Conservation (phyloP, 148 eudicot species). For the Rhododendron griersonianum region DNA sequence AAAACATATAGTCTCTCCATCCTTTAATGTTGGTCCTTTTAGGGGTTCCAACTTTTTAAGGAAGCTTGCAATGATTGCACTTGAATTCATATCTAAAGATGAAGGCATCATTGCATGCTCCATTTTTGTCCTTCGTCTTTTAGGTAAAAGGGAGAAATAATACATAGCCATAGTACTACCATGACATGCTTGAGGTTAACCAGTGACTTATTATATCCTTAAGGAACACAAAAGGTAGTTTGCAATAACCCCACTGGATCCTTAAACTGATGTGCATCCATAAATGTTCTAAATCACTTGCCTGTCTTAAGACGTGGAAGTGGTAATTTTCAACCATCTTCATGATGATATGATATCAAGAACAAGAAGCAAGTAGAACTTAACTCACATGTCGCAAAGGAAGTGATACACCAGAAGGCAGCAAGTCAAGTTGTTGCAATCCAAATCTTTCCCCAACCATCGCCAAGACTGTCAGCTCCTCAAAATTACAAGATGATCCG, state of each 20-base stretch:
- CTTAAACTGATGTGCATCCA: neutral
- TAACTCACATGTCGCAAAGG: slow-evolving; percentile 89
- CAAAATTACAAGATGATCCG: slow-evolving; percentile 58
- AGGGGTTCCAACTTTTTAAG: neutral
- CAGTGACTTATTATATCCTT: neutral
- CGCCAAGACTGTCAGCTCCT: slow-evolving; percentile 77
- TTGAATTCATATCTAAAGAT: neutral
- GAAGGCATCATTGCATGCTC: neutral
- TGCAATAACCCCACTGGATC: too few species aligned
- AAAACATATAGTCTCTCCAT: neutral
- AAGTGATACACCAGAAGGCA: slow-evolving; percentile 92
- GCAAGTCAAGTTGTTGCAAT: slow-evolving; percentile 83
- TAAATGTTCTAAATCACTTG: neutral
- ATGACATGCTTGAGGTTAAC: neutral
- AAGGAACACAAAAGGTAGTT: neutral
- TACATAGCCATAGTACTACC: neutral
- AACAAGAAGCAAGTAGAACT: neutral
- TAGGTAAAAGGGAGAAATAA: neutral
- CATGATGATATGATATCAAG: neutral
- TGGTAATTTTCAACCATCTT: neutral
- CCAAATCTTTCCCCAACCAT: slow-evolving; percentile 98
- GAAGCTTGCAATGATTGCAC: neutral
- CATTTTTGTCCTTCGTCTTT: neutral
- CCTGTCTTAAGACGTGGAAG: neutral
- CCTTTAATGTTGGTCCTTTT: neutral